Conservation (phyloP, 805 yeast genomes). For the Lipomyces japonicus region DNA sequence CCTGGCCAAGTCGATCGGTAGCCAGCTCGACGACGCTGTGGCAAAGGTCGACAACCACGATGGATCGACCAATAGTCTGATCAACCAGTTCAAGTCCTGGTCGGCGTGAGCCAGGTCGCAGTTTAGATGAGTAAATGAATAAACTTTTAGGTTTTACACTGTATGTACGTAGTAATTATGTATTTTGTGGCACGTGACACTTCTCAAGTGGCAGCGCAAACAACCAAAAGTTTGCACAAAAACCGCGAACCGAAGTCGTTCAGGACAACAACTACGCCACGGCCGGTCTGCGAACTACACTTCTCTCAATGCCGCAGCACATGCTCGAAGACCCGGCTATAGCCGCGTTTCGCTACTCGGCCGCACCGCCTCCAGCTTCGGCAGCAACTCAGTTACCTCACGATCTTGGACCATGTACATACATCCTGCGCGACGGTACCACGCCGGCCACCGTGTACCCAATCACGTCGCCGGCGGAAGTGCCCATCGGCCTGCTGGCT, state of each 20-base stretch:
- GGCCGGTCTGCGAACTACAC: slow-evolving; percentile 1
- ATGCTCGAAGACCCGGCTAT: slow-evolving; percentile 26
- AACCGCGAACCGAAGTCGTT: too few species aligned
- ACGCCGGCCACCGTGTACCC: slow-evolving; percentile 94
- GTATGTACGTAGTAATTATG: too few species aligned
- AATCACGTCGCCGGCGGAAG: slow-evolving; percentile 56
- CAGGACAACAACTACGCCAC: too few species aligned
- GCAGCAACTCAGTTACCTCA: slow-evolving; percentile 36
- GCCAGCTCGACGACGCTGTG: slow-evolving; percentile 66
- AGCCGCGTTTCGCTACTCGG: slow-evolving; percentile 20
- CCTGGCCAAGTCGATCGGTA: slow-evolving; percentile 91
- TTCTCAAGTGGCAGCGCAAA: too few species aligned
- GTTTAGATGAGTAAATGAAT: too few species aligned
- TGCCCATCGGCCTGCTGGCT: slow-evolving; percentile 75
- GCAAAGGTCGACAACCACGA: slow-evolving; percentile 72
- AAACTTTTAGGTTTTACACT: too few species aligned
- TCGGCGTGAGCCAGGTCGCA: slow-evolving; percentile 7
- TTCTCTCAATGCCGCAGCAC: slow-evolving; percentile 6
- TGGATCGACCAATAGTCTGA: slow-evolving; percentile 84
- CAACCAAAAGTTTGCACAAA: too few species aligned
- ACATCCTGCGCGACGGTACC: slow-evolving; percentile 78
- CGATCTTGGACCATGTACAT: slow-evolving; percentile 61
- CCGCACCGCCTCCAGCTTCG: slow-evolving; percentile 39
- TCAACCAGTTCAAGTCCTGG: slow-evolving; percentile 86
- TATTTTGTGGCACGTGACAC: too few species aligned